Conservation (phyloP, 2,329 filamentous ascomycete genomes). For the Chrysoporthe puriensis region DNA sequence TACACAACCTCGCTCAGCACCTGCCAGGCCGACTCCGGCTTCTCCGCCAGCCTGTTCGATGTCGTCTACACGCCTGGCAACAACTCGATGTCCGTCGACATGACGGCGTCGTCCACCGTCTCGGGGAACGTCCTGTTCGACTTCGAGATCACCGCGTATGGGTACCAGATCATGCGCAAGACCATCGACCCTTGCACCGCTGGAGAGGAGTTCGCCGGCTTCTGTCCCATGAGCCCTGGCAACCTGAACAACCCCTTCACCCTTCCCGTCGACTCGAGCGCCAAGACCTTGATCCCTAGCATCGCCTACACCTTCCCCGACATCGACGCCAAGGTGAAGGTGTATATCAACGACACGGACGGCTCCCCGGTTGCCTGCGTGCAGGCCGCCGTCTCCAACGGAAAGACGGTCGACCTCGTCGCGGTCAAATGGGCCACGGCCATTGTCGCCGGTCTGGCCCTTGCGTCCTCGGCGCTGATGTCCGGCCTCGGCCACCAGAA, state of each 20-base stretch:
- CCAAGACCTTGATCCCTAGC: slow-evolving; percentile 67
- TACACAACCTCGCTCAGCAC: slow-evolving; percentile 67
- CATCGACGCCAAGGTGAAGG: slow-evolving; percentile 75
- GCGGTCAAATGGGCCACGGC: slow-evolving; percentile 82
- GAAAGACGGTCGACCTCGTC: slow-evolving; percentile 79
- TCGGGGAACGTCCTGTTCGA: slow-evolving; percentile 74
- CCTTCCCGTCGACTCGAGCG: slow-evolving; percentile 56
- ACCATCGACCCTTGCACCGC: slow-evolving; percentile 71
- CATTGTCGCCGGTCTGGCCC: slow-evolving; percentile 73
- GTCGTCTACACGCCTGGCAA: slow-evolving; percentile 72
- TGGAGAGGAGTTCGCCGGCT: slow-evolving; percentile 57
- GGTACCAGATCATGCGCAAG: slow-evolving; percentile 64
- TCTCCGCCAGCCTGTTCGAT: slow-evolving; percentile 80
- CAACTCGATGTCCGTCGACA: slow-evolving; percentile 65
- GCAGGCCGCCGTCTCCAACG: slow-evolving; percentile 79
- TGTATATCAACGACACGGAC: slow-evolving; percentile 70
- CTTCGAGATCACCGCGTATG: slow-evolving; percentile 73
- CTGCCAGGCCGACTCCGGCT: slow-evolving; percentile 76
- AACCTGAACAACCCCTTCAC: slow-evolving; percentile 59
- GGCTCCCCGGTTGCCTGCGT: slow-evolving; percentile 71
- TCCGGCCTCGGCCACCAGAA: slow-evolving; percentile 85
- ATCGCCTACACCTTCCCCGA: slow-evolving; percentile 85
- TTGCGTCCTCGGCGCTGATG: slow-evolving; percentile 78
- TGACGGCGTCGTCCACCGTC: slow-evolving; percentile 75
- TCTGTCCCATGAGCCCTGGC: slow-evolving; percentile 82